Conservation (phyloP, 352 stramenopile genomes). For the Phytophthora tentaculata region DNA sequence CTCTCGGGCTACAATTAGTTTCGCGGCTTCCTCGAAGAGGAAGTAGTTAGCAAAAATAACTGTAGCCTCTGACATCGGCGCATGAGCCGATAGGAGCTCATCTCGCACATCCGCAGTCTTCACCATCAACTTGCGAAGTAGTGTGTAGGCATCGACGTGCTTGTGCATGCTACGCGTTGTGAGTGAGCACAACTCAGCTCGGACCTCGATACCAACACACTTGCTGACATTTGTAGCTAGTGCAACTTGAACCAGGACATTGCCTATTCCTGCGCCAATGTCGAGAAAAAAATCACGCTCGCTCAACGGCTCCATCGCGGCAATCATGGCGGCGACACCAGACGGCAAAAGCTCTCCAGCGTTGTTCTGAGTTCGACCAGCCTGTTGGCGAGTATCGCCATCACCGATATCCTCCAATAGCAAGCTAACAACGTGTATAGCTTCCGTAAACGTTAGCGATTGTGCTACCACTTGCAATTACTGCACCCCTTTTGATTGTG, state of each 20-base stretch:
- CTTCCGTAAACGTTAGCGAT: neutral
- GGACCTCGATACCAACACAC: constrained; percentile 3
- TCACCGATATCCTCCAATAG: neutral
- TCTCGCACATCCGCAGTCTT: constrained; percentile 6
- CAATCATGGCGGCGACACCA: neutral
- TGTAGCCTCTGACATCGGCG: constrained; percentile 3
- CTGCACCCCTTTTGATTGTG: no score
- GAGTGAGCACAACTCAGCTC: constrained; percentile 3
- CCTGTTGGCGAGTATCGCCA: neutral
- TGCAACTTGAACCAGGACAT: constrained; percentile 5
- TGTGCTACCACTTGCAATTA: no score
- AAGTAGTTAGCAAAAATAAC: constrained; percentile 16
- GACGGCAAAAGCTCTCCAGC: neutral
- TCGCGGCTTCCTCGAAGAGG: constrained; percentile 14
- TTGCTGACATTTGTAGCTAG: neutral
- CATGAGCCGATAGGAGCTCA: neutral
- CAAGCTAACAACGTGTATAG: neutral
- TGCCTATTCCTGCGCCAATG: constrained; percentile 14
- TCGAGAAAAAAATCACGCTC: constrained; percentile 8
- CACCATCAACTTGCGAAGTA: constrained; percentile 1
- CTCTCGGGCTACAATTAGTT: constrained; percentile 2
- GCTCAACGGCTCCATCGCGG: neutral
- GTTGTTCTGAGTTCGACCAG: constrained; percentile 2
- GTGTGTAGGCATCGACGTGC: neutral
- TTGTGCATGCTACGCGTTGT: neutral